Percentiles rank a stretch among this genome's conserved stretches.
Conservation (phyloP, 345 rosid species). For the Lepidium sativum region DNA sequence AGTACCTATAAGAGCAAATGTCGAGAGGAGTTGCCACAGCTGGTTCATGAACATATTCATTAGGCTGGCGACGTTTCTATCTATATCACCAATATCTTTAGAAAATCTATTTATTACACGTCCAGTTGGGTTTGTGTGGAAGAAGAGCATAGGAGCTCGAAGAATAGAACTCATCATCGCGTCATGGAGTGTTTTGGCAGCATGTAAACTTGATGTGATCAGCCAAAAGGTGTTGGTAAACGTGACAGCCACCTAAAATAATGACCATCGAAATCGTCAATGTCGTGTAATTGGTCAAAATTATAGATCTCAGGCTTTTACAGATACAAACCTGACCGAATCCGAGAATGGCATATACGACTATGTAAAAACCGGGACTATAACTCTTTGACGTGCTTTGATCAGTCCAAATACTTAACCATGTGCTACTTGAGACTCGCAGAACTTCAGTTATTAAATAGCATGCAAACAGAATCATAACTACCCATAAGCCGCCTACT, state of each 20-base stretch:
- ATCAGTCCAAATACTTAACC: conserved; percentile 92
- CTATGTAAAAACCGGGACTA: conserved; percentile 55
- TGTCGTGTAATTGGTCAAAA: background rate
- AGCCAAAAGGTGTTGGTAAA: conserved; percentile 80
- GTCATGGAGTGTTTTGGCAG: conserved; percentile 78
- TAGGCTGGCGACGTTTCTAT: conserved; percentile 59
- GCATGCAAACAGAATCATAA: conserved; percentile 62
- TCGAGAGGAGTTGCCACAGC: conserved; percentile 82
- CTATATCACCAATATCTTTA: conserved; percentile 87
- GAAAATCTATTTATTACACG: conserved; percentile 90
- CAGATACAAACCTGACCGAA: conserved; percentile 60
- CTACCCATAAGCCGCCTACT: conserved; percentile 86
- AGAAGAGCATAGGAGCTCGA: conserved; percentile 91
- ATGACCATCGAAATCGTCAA: background rate
- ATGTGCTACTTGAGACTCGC: conserved; percentile 77
- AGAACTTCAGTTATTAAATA: conserved; percentile 70
- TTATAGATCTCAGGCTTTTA: background rate
- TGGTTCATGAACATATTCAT: conserved; percentile 71
- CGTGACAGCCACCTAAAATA: conserved; percentile 61
- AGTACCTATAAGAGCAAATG: conserved; percentile 75
- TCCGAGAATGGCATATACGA: conserved; percentile 57
- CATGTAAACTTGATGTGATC: conserved; percentile 74
- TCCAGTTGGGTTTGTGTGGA: conserved; percentile 89
- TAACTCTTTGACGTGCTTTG: conserved; percentile 50
- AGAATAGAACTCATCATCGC: conserved; percentile 66